A percentile compares a stretch with the other conserved stretches of the same genome.
Evolutionary conservation across 352 stramenopile species (phyloP).

Genomic region (Phytophthora idaei): DNA sequence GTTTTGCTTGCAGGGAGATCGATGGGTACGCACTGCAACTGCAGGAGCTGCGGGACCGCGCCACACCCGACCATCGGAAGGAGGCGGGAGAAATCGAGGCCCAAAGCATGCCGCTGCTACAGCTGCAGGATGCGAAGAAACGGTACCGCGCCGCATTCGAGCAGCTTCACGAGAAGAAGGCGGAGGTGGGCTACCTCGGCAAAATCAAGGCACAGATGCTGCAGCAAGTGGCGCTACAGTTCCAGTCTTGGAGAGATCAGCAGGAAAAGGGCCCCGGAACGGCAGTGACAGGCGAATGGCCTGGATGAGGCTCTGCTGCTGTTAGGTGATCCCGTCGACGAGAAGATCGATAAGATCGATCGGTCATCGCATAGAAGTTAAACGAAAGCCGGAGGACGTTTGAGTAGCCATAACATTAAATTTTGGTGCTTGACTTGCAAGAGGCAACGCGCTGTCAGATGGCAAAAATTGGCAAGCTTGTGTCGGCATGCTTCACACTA

Average conservation of each 20-base stretch:
- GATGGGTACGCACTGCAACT: constrained; percentile 48
- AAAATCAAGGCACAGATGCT: constrained; percentile 76
- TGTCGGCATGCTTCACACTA: not conserved
- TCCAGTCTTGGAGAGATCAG: constrained; percentile 53
- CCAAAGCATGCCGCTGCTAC: constrained; percentile 37
- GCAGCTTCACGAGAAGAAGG: constrained; percentile 57
- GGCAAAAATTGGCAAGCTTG: not conserved
- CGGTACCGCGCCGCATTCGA: constrained; percentile 55
- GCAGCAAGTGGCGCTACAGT: constrained; percentile 54
- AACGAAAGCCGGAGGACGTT: constrained; percentile 1
- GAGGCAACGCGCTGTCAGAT: not conserved
- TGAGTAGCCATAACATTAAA: constrained; percentile 5
- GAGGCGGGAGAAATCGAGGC: constrained; percentile 2
- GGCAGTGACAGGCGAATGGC: constrained; percentile 7
- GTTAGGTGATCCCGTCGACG: not conserved
- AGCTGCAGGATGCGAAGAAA: constrained; percentile 69
- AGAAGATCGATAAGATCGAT: not conserved
- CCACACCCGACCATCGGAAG: constrained; percentile 4
- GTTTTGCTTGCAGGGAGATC: constrained; percentile 46
- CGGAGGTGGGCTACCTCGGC: constrained; percentile 54
- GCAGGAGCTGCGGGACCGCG: constrained; percentile 33
- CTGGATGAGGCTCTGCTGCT: constrained; percentile 7
- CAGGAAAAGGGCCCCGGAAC: constrained; percentile 17
- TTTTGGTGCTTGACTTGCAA: too few relatives aligned
- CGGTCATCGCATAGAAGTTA: constrained; percentile 8